Base-by-base conservation (phyloP, 2,329 filamentous ascomycete genomes). In the Lasiodiplodia sp. region DNA sequence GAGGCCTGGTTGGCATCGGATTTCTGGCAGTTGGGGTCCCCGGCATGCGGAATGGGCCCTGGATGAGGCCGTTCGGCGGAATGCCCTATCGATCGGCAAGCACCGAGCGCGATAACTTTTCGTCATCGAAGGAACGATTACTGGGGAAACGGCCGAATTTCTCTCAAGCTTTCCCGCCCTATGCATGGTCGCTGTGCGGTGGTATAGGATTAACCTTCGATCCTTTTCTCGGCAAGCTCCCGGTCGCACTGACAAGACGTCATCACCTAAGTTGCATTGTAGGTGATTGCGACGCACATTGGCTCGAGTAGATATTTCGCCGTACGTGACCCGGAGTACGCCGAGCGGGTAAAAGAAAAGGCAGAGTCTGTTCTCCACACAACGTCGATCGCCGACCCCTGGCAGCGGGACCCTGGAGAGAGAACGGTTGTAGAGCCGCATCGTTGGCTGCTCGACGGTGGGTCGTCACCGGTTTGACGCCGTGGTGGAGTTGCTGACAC, bases 111-210 rank as follows among this genome's bases (percentile, higher is more conserved):
- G n/a, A 7, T n/a, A n/a, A 47, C n/a, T 47, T 47, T 47, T 21
- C n/a, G 44, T 47, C 44, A 47, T 47, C 44, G 21, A 47, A n/a
- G 8, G 10, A 47, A 11, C 44, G n/a, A 14, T 21, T 47, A 47
- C 25, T 51, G 58, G 58, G 21, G 25, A 51, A n/a, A 51, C 25
- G 44, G 58, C 44, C 25, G 49, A 21, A 31, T 40, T n/a, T n/a
- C 57, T 60, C 38, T 34, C 57, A n/a, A 62, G 57, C 23, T 28
- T 62, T 58, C 34, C 55, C 25, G 28, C 56, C 18, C 56, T 6
- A 12, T 31, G 37, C 12, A 21, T 23, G 53, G 34, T 12, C 8
- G 21, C 12, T 21, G 7, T 34, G 23, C 57, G 4, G 14, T 16
- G 23, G 21, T 34, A 44, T 40, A 60, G 16, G 56, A 38, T 60